A percentile compares a stretch with the other conserved stretches of the same genome.
phyloP scores from a whole-genome alignment of 805 yeast species.

The Sungouiella blattae region DNA sequence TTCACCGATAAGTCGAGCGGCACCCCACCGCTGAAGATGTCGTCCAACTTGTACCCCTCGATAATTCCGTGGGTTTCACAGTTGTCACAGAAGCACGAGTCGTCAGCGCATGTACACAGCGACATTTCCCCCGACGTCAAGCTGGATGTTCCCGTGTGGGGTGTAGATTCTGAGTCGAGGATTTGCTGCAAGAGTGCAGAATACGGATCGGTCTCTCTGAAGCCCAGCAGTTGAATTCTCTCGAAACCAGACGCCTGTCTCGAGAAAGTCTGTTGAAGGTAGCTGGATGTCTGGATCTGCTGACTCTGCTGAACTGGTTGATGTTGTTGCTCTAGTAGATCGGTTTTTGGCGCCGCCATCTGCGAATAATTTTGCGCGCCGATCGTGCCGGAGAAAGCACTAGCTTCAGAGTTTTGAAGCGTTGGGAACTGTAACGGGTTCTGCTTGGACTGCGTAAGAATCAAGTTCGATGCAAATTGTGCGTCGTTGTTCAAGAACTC shows the following conservation, averaged over 20 bases:
- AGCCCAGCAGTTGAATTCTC: too few species aligned
- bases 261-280: too few species aligned
- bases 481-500: constrained; percentile 10
- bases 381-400: too few species aligned
- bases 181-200: background rate
- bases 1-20: background rate
- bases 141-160: background rate
- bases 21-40: constrained; percentile 20
- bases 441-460: constrained; percentile 6
- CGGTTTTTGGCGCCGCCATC: background rate
- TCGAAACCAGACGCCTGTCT: too few species aligned
- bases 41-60: constrained; percentile 40
- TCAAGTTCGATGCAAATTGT: constrained; percentile 11
- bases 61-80: constrained; percentile 46
- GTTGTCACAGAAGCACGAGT: constrained; percentile 28
- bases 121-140: background rate
- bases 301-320: too few species aligned
- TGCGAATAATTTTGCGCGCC: too few species aligned
- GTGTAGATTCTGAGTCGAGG: background rate
- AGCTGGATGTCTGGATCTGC: too few species aligned
- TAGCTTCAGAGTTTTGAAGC: too few species aligned
- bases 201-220: background rate
- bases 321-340: too few species aligned
- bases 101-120: constrained; percentile 14
- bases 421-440: background rate